Percentiles rank a stretch among this genome's conserved stretches.
These are phyloP conservation scores for Usnea hakonensis DNA, from an alignment of 495 filamentous ascomycete species.

Conservation along the genomic window DNA sequence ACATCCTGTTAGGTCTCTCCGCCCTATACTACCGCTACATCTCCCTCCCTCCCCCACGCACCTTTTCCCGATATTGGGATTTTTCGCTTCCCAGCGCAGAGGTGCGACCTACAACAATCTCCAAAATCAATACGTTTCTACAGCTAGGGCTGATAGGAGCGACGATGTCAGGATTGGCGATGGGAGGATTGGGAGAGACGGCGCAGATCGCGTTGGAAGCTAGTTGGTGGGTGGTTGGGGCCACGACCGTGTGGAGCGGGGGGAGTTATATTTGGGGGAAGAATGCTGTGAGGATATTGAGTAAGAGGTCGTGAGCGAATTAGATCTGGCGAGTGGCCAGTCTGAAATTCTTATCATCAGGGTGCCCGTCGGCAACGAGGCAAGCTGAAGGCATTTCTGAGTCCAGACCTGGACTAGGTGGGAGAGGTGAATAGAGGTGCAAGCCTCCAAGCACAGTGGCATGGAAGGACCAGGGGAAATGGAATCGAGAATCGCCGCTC, in stretches of 20 bases:
- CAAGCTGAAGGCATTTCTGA: not conserved
- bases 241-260: constrained; percentile 78
- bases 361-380: not conserved
- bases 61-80: constrained; percentile 92
- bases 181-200: constrained; percentile 29
- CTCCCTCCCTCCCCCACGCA: constrained; percentile 85
- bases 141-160: constrained; percentile 72
- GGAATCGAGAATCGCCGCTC: not conserved
- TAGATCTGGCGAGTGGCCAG: not conserved
- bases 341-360: not conserved
- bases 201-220: constrained; percentile 9
- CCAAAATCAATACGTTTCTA: constrained; percentile 80
- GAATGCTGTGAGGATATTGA: constrained; percentile 72
- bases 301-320: constrained; percentile 33
- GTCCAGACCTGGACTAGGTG: not conserved
- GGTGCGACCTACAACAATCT: constrained; percentile 83
- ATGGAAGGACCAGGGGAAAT: not conserved
- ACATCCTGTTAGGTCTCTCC: constrained; percentile 75
- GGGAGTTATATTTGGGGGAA: constrained; percentile 75
- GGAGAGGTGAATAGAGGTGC: not conserved
- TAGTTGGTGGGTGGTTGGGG: constrained; percentile 64
- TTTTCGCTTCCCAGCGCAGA: constrained; percentile 89
- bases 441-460: not conserved
- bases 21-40: constrained; percentile 96
- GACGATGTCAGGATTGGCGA: constrained; percentile 64